Conservation (phyloP, 1,284 basidiomycete species). For the Ustilago hordei region DNA sequence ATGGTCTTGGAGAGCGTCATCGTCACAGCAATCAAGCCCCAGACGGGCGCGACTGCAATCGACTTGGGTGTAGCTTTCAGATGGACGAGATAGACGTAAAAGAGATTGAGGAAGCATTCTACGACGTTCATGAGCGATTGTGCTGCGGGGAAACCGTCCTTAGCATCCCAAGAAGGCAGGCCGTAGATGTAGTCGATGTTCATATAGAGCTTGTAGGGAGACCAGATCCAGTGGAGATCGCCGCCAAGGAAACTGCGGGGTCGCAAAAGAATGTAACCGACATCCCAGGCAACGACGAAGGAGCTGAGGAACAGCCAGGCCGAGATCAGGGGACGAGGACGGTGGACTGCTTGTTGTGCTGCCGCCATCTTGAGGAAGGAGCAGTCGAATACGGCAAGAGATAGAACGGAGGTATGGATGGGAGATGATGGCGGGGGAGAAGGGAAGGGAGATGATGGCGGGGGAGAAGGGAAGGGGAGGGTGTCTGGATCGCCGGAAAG, state of each 20-base stretch:
- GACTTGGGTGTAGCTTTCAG: slow-evolving; percentile 71
- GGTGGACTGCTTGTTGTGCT: slow-evolving; percentile 26
- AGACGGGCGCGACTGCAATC: slow-evolving; percentile 74
- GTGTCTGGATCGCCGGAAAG: slow-evolving; percentile 11
- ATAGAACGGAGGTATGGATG: background rate
- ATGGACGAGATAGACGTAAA: slow-evolving; percentile 81
- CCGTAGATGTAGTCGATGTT: slow-evolving; percentile 83
- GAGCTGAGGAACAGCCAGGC: slow-evolving; percentile 49
- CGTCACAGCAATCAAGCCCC: slow-evolving; percentile 79
- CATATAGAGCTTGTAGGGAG: slow-evolving; percentile 74
- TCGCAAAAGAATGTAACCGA: slow-evolving; percentile 57
- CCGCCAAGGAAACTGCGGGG: slow-evolving; percentile 71
- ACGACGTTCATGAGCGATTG: slow-evolving; percentile 84
- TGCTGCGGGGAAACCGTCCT: slow-evolving; percentile 86
- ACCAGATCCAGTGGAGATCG: slow-evolving; percentile 57
- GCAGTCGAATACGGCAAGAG: background rate
- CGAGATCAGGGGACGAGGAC: slow-evolving; percentile 34
- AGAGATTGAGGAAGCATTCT: slow-evolving; percentile 79
- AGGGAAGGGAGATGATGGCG: background rate
- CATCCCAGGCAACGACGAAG: slow-evolving; percentile 55
- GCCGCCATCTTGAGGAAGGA: slow-evolving; percentile 23
- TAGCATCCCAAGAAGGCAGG: slow-evolving; percentile 74
- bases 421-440: background rate
- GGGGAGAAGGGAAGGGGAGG: too few relatives aligned
- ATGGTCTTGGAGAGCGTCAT: slow-evolving; percentile 88